Percentiles rank a stretch among this genome's conserved stretches.
Evolutionary conservation across 1,284 basidiomycete species (phyloP).

Genomic region (Coniferiporia weirii): DNA sequence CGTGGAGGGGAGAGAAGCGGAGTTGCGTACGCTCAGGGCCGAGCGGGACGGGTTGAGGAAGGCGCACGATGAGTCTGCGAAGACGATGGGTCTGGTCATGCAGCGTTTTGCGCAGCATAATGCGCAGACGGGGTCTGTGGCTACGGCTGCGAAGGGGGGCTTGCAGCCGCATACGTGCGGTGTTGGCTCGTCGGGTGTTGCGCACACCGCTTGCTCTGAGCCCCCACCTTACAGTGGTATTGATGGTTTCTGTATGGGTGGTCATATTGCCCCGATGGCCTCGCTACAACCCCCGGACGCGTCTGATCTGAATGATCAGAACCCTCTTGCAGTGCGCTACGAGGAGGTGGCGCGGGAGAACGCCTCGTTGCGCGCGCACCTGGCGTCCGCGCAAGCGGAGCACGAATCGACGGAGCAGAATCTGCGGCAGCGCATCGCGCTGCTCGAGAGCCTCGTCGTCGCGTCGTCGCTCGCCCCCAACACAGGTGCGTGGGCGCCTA

Average conservation of each 20-base stretch:
- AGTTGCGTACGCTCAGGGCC: background rate
- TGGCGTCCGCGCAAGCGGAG: background rate
- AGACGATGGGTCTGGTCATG: too few relatives aligned
- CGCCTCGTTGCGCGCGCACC: background rate
- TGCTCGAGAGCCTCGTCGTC: background rate
- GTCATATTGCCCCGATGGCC: too few relatives aligned
- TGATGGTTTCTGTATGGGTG: too few relatives aligned
- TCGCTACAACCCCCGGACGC: background rate
- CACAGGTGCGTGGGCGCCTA: background rate
- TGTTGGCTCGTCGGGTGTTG: too few relatives aligned
- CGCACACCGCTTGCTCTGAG: too few relatives aligned
- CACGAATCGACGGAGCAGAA: background rate
- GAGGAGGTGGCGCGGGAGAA: conserved; percentile 5
- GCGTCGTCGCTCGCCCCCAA: background rate
- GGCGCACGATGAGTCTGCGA: background rate
- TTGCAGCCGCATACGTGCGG: too few relatives aligned
- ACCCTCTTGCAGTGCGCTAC: background rate
- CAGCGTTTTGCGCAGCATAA: too few relatives aligned
- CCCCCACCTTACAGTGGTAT: too few relatives aligned
- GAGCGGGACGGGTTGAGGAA: background rate
- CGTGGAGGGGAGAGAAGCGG: background rate
- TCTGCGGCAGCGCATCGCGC: background rate
- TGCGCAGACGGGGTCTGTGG: too few relatives aligned
- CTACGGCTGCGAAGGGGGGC: too few relatives aligned
- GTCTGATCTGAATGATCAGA: background rate